phyloP scores from a whole-genome alignment of 2,329 filamentous ascomycete genomes.

The Sporothrix phasma region DNA sequence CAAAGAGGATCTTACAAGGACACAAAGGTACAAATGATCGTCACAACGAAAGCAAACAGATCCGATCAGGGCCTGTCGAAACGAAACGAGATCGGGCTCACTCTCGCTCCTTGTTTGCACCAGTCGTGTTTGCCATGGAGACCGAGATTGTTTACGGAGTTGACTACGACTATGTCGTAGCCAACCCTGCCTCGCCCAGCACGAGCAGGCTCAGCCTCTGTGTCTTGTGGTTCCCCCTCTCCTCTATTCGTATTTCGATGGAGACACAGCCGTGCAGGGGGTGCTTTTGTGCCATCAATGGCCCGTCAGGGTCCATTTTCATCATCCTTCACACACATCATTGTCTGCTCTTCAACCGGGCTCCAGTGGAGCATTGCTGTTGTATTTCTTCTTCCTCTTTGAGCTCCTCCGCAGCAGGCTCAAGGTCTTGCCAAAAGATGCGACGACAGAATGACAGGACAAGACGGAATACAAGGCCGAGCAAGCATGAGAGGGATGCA shows the following conservation, averaged over 20 bases:
- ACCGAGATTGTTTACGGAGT: constrained; percentile 11
- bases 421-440: not conserved
- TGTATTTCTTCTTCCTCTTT: not conserved
- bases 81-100: not conserved
- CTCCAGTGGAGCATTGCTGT: not conserved
- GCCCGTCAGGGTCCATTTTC: not conserved
- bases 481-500: too few species aligned
- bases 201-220: constrained; percentile 10
- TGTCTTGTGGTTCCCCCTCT: not conserved
- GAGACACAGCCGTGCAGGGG: not conserved
- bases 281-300: not conserved
- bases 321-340: not conserved
- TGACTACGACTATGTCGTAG: not conserved
- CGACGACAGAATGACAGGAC: not conserved
- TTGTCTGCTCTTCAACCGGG: not conserved
- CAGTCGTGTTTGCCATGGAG: constrained; percentile 1
- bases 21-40: not conserved
- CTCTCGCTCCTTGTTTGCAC: not conserved
- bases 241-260: not conserved
- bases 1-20: too few species aligned
- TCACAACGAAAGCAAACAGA: not conserved
- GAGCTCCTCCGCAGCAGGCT: not conserved
- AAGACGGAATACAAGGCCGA: not conserved
- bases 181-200: not conserved
- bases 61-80: not conserved